Conservation (phyloP, 768 basidiomycete species). For the Kwoniella sp. region DNA sequence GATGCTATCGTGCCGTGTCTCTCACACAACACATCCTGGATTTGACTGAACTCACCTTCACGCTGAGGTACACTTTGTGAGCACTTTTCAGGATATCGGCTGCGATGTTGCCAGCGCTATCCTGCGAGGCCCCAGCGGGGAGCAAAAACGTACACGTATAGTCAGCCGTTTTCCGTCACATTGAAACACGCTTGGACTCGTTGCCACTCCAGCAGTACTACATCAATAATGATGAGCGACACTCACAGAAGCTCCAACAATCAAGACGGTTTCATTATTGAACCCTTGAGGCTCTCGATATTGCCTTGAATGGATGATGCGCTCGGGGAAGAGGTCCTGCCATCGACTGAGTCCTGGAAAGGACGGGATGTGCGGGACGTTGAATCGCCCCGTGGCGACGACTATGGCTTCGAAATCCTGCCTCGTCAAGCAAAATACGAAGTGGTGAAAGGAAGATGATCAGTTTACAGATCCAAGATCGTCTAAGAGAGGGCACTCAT, state of each 20-base stretch:
- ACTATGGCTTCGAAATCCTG: slow-evolving; percentile 55
- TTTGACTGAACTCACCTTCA: slow-evolving; percentile 7
- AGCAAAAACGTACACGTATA: too few species aligned
- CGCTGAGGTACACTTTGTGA: slow-evolving; percentile 5
- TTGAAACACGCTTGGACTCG: too few species aligned
- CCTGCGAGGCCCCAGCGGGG: too few species aligned
- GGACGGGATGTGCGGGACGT: slow-evolving; percentile 41
- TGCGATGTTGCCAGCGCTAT: slow-evolving; percentile 13
- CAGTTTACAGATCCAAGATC: too few species aligned
- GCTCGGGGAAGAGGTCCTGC: slow-evolving; percentile 39
- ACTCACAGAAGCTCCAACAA: slow-evolving; percentile 59
- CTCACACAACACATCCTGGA: too few species aligned
- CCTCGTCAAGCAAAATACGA: not conserved
- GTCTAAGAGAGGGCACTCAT: too few species aligned
- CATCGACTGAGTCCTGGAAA: slow-evolving; percentile 57
- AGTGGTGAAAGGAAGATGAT: too few species aligned
- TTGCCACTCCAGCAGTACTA: too few species aligned
- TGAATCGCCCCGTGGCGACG: slow-evolving; percentile 46
- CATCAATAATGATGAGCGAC: slow-evolving; percentile 25
- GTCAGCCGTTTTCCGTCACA: too few species aligned
- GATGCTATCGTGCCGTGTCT: too few species aligned
- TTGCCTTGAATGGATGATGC: slow-evolving; percentile 22
- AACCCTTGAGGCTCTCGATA: slow-evolving; percentile 11
- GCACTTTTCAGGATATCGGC: slow-evolving; percentile 7
- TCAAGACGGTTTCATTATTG: slow-evolving; percentile 55